A percentile compares a stretch with the other conserved stretches of the same genome.
phyloP scores from a whole-genome alignment of 352 stramenopile species.

The Pythium monospermum region DNA sequence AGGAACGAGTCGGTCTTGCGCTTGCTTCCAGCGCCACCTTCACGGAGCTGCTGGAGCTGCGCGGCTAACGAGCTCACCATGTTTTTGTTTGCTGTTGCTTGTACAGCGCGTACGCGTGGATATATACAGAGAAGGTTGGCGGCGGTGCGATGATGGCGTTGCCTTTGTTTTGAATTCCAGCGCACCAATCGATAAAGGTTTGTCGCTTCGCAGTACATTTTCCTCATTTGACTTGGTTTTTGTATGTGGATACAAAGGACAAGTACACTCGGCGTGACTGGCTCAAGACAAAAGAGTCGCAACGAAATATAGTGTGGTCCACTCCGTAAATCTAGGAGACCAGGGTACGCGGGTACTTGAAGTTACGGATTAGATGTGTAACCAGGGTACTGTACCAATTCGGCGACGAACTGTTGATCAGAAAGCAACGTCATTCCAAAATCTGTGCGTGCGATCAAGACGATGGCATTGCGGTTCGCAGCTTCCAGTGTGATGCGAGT shows the following conservation, averaged over 20 bases:
- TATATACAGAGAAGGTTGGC: neutral
- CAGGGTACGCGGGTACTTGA: slow-evolving; percentile 13
- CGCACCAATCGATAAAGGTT: slow-evolving; percentile 21
- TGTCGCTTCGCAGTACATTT: slow-evolving; percentile 23
- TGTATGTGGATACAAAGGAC: slow-evolving; percentile 31
- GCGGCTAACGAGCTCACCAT: slow-evolving; percentile 67
- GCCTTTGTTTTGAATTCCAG: slow-evolving; percentile 1
- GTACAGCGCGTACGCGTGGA: neutral
- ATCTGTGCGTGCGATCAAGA: neutral
- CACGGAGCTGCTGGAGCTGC: slow-evolving; percentile 79
- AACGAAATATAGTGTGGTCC: slow-evolving; percentile 6
- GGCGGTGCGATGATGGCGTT: neutral
- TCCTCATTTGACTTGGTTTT: slow-evolving; percentile 2
- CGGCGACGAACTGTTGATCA: slow-evolving; percentile 6
- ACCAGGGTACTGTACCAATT: slow-evolving; percentile 1
- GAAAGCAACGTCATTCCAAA: slow-evolving; percentile 1
- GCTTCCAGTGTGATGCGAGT: slow-evolving; percentile 3
- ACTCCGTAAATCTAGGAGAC: slow-evolving; percentile 8
- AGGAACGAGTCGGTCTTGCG: slow-evolving; percentile 81
- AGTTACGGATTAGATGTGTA: slow-evolving; percentile 9
- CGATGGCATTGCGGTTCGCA: slow-evolving; percentile 15
- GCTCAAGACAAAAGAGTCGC: slow-evolving; percentile 18
- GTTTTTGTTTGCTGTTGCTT: neutral
- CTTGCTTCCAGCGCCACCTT: slow-evolving; percentile 73
- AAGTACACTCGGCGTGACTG: slow-evolving; percentile 24